Evolutionary conservation across 345 rosid genomes (phyloP), one percentile per base, ranked within the genome.

Genomic region (Citrus trifoliata): DNA sequence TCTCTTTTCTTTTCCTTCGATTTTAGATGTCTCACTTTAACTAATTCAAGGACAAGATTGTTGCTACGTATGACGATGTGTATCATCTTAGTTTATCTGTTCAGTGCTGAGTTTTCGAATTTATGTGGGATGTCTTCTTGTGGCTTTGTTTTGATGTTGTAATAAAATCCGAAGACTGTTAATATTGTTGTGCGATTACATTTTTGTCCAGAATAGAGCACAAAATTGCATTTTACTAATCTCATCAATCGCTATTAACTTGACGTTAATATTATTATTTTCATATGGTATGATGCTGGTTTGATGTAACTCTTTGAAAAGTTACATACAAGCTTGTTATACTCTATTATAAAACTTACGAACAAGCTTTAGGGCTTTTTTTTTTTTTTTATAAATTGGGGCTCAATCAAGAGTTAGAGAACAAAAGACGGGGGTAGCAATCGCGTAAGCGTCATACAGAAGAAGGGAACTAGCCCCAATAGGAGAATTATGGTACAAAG

Each of bases 121-220:
- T 80, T 78, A 73, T 78, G 46, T 76, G 61, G 3, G 38, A 1
- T 78, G 85, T 82, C 84, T 27, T 80, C 46, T 75, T 74, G 25
- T 30, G 38, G 18, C 25, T 72, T 71, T 82, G 51, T 80, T 55
- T 32, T 37, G 30, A 37, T 65, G 60, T 53, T 79, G 77, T 74
- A 71, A 16, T 73, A 77, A 74, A 51, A 28, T 59, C 58, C 28
- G 30, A 27, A 62, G 37, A 63, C 51, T 63, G 58, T 19, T 32
- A 53, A 37, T 73, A 18, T 32, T 5, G 32, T 69, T 46, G 38
- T 72, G 33, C 37, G 46, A 33, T 75, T 30, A 63, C 69, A 10
- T 27, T 74, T 74, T 42, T 74, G 28, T 33, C 77, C 77, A 61
- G 27, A 19, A 60, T 38, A 38, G 19, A 1, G 12, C 6, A 10